A percentile compares a stretch with the other conserved stretches of the same genome.
Conservation (phyloP, 2,329 filamentous ascomycete species). For the Hypoxylon sp. region DNA sequence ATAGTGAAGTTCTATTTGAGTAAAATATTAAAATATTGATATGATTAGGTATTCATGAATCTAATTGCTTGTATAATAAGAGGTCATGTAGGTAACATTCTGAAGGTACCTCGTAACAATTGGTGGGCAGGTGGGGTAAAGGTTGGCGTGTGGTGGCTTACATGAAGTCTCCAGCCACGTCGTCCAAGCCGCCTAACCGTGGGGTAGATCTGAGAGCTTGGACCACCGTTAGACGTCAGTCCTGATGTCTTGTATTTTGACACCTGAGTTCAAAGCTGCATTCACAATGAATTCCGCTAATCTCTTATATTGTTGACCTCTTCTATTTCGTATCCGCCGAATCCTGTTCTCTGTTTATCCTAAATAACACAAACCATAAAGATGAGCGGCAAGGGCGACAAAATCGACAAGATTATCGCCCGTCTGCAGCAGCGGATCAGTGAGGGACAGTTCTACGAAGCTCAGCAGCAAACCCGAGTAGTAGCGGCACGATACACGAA, state of each 20-base stretch:
- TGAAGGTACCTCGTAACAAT: not conserved
- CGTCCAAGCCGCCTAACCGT: slow-evolving; percentile 7
- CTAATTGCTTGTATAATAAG: not conserved
- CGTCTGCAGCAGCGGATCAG: slow-evolving; percentile 87
- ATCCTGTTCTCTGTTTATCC: not conserved
- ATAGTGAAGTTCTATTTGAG: not conserved
- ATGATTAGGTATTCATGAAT: not conserved
- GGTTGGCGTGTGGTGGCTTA: slow-evolving; percentile 5
- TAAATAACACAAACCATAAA: slow-evolving; percentile 23
- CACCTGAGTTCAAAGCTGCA: slow-evolving; percentile 20
- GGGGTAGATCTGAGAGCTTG: slow-evolving; percentile 32
- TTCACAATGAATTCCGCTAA: slow-evolving; percentile 26
- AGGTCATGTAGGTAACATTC: not conserved
- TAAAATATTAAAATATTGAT: not conserved
- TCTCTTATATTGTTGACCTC: slow-evolving; percentile 10
- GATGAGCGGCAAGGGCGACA: slow-evolving; percentile 58
- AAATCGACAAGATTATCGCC: slow-evolving; percentile 71
- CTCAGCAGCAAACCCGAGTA: slow-evolving; percentile 96
- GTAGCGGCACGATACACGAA: slow-evolving; percentile 96
- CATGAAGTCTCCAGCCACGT: slow-evolving; percentile 15
- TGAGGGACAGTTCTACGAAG: slow-evolving; percentile 96
- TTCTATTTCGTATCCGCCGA: not conserved
- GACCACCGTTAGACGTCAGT: slow-evolving; percentile 28
- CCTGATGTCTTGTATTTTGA: slow-evolving; percentile 14
- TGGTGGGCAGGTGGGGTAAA: slow-evolving; percentile 1